Percentiles rank a stretch among this genome's conserved stretches.
Conservation (phyloP, 106 monocot species). For the Hemerocallis citrina region DNA sequence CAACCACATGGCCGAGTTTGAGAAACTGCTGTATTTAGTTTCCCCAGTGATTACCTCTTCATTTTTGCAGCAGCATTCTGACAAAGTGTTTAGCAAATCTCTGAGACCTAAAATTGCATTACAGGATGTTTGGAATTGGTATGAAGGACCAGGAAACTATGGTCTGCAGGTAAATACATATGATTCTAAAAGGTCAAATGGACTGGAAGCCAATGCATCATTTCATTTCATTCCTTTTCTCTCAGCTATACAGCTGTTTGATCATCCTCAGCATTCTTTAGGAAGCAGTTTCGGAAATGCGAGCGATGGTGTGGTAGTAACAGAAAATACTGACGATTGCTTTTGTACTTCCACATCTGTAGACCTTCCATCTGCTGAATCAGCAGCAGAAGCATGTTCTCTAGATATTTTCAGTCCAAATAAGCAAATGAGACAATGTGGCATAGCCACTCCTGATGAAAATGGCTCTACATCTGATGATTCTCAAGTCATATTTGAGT, state of each 20-base stretch:
- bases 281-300: not conserved
- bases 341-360: not conserved
- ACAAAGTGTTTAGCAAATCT: not conserved
- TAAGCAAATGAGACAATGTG: not conserved
- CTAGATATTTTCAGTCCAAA: not conserved
- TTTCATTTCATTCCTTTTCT: constrained; percentile 24
- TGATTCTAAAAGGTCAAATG: constrained; percentile 5
- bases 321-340: not conserved
- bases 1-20: constrained; percentile 25
- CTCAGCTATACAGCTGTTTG: constrained; percentile 25
- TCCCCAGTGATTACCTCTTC: constrained; percentile 18
- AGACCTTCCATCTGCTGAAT: not conserved
- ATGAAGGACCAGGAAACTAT: constrained; percentile 20
- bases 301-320: not conserved
- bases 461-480: not conserved
- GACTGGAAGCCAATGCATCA: constrained; percentile 4
- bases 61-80: not conserved
- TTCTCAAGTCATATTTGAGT: constrained; percentile 25
- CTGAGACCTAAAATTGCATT: constrained; percentile 4
- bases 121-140: constrained; percentile 25
- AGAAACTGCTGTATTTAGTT: constrained; percentile 19
- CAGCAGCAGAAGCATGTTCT: not conserved
- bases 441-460: not conserved
- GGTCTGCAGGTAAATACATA: constrained; percentile 21
- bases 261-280: constrained; percentile 3